Evolutionary conservation across 192 early-diverging fungal species (phyloP), one percentile per base, ranked within the genome.

Genomic region (Coemansia sp.): DNA sequence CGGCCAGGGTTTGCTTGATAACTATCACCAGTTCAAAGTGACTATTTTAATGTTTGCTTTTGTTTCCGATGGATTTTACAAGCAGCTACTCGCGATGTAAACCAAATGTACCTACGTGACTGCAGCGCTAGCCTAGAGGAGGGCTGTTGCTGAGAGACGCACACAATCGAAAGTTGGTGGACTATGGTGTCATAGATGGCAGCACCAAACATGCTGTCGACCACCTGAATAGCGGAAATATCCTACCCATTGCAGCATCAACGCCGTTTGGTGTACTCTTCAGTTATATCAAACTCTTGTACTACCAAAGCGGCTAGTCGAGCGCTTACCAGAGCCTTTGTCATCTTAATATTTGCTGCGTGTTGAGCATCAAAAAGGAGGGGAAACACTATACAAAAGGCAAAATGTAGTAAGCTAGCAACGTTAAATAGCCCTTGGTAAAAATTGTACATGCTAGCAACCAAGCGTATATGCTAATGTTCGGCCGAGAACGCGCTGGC

Each of bases 131-230:
- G 42, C 6, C 50, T 56, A 3, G 65, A 56, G 7, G 42, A 37
- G 28, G 41, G 57, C 18, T 67, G 57, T 7, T 67, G 57, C 18
- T 50, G 28, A 39, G 9, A 20, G 12, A 58, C 41, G 23, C 57
- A 57, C 28, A 67, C 14, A 10, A 67, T 60, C 33, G 65, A 59
- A 7, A 67, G 26, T 4, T 31, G 43, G 21, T 35, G 66, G 13
- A 68, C 13, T 45, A 53, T 45, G 2, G 16, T 60, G 47, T 76
- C 74, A 36, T 55, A 76, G 1, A 76, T 55, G 5, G 74, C 68
- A 2, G 74, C 74, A 8, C 74, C 74, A 62, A 76, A 62, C 26
- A 48, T 45, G 10, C 31, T 33, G 25, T 65, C 63, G 3, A 52
- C 33, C 25, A 63, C 7, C n/a, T 58, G 59, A 3, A 76, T 18